Base-by-base conservation (phyloP, 148 eudicot species). In the Cornus kousa region DNA sequence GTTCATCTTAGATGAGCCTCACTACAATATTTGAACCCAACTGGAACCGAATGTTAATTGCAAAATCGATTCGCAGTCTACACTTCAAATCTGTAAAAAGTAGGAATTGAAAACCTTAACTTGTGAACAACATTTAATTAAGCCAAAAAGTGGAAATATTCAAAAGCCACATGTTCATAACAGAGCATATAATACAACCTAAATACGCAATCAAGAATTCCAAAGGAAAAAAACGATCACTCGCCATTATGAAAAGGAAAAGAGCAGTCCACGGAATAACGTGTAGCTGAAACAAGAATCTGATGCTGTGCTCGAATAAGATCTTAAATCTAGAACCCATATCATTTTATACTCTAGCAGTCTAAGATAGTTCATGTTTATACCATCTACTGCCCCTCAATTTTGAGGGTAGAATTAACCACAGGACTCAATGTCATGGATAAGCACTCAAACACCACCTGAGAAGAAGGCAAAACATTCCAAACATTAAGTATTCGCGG, bases 1-100 rank as follows among this genome's bases (percentile, higher is more conserved):
- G 28, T 74, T 73, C 97, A 92, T 90, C 28, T 71, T 87, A 68
- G 62, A n/a, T 53, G 70, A 70, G 17, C 28, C n/a, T 6, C 70
- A 50, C 68, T 57, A 48, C 37, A 4, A 4, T 35, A 35, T 43
- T 9, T 43, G 48, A 43, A 43, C 8, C 48, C 48, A 6, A 43
- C 8, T 43, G 10, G 48, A 43, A 4, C 48, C 2, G 48, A 43
- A 4, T 43, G 10, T 43, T 28, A 28, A 28, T 28, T 35, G 37
- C 37, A 35, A 1, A 35, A 35, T 35, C 5, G 37, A 35, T 35
- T 35, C 37, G 37, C 37, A 35, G 37, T 35, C 37, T 35, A 35
- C 8, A 43, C 48, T 9, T 43, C 48, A 43, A 43, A 43, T 43
- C 48, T 43, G 48, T 43, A 9, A 43, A 43, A 43, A 43, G 28